Conservation (phyloP, 768 basidiomycete genomes). For the Trametes coccinea region DNA sequence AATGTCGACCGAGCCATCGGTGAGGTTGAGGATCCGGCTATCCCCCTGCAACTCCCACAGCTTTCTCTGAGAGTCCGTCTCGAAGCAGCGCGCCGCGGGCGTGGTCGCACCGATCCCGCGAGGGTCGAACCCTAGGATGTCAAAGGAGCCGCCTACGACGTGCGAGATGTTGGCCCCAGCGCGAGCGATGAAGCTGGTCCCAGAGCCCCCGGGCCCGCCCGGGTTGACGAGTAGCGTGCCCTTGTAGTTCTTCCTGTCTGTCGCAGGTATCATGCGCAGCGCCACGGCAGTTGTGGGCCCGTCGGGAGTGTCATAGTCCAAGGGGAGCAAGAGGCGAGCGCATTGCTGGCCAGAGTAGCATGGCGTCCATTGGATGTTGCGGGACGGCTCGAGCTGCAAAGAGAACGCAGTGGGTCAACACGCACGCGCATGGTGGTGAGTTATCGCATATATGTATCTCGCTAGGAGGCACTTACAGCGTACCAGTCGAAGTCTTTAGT, state of each 20-base stretch:
- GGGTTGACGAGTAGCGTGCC: constrained; percentile 20
- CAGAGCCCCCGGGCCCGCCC: constrained; percentile 14
- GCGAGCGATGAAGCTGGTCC: background rate
- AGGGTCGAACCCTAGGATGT: constrained; percentile 26
- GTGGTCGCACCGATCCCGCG: constrained; percentile 26
- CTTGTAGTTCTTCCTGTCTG: constrained; percentile 7
- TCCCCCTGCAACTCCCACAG: constrained; percentile 18
- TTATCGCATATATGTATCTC: no score
- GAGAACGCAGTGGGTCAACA: no score
- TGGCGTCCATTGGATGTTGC: constrained; percentile 15
- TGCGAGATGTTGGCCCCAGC: constrained; percentile 11
- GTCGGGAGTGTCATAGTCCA: constrained; percentile 20
- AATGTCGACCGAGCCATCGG: constrained; percentile 11
- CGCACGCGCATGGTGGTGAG: no score
- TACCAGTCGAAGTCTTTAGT: no score
- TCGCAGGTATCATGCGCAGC: constrained; percentile 18
- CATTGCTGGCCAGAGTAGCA: constrained; percentile 20
- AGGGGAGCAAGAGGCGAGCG: constrained; percentile 21
- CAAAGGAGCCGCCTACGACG: constrained; percentile 20
- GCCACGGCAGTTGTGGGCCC: constrained; percentile 17
- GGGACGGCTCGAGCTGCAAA: background rate
- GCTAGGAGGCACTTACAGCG: no score
- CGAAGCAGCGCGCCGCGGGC: constrained; percentile 20
- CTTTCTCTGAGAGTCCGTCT: constrained; percentile 4
- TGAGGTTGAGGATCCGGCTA: constrained; percentile 12